Percentiles rank a stretch among this genome's conserved stretches.
Evolutionary conservation across 345 rosid genomes (phyloP).

Genomic region (Rubroshorea leprosula): DNA sequence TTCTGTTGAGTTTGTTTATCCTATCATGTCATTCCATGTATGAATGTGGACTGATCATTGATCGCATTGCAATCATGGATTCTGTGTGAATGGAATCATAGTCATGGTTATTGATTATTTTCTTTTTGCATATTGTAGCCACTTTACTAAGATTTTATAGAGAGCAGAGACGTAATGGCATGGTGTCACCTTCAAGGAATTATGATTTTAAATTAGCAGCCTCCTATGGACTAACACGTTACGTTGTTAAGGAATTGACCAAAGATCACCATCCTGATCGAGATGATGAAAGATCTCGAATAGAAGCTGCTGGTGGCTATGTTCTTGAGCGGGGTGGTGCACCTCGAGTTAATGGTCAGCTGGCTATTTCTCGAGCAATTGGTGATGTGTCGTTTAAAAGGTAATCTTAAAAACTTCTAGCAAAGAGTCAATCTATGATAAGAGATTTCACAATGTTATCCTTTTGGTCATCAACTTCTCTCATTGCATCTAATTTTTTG

Average conservation of each 20-base stretch:
- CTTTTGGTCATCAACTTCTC: not conserved
- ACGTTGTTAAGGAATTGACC: slow-evolving; percentile 64
- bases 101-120: slow-evolving; percentile 7
- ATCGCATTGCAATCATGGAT: not conserved
- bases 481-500: not conserved
- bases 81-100: not conserved
- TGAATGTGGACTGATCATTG: slow-evolving; percentile 3
- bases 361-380: slow-evolving; percentile 86
- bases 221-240: slow-evolving; percentile 46
- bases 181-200: slow-evolving; percentile 37
- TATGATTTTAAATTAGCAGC: slow-evolving; percentile 35
- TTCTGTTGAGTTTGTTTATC: not conserved
- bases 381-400: slow-evolving; percentile 68
- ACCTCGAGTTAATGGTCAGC: slow-evolving; percentile 80
- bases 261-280: slow-evolving; percentile 86
- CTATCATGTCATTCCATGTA: slow-evolving; percentile 6
- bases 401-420: slow-evolving; percentile 22
- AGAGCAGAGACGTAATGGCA: slow-evolving; percentile 51
- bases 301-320: slow-evolving; percentile 91
- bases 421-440: not conserved
- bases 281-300: slow-evolving; percentile 81
- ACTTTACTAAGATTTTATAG: slow-evolving; percentile 62
- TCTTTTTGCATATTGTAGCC: slow-evolving; percentile 44
- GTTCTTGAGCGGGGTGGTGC: slow-evolving; percentile 75
- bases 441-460: not conserved